Conservation (phyloP, 495 filamentous ascomycete genomes). For the Lineolata rhizophorae region DNA sequence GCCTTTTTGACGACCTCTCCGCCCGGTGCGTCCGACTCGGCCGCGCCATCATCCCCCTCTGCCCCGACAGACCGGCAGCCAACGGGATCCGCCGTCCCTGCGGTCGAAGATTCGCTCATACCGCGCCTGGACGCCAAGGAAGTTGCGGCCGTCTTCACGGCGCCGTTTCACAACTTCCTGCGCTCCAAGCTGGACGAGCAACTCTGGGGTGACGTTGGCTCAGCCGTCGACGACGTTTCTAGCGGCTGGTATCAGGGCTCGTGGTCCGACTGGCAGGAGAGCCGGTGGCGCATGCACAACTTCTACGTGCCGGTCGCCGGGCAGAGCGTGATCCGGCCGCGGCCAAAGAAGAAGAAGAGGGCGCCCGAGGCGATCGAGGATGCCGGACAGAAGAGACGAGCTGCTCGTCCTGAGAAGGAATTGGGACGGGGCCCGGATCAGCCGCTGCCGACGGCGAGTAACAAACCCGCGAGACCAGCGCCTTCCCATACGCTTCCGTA, state of each 20-base stretch:
- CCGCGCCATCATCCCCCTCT: constrained; percentile 1
- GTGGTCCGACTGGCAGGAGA: constrained; percentile 44
- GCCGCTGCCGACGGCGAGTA: not conserved
- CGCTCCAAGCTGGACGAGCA: constrained; percentile 1
- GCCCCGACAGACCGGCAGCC: constrained; percentile 2
- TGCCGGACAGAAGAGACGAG: not conserved
- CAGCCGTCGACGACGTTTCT: no score
- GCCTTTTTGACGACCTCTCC: constrained; percentile 33
- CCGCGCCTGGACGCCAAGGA: constrained; percentile 64
- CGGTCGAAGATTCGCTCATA: constrained; percentile 49
- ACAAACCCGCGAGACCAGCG: not conserved
- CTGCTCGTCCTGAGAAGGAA: no score
- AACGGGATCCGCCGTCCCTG: constrained; percentile 14
- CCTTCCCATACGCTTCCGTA: no score
- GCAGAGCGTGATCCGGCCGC: constrained; percentile 35
- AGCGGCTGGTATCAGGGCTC: constrained; percentile 29
- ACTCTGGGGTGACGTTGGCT: no score
- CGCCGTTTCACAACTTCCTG: constrained; percentile 57
- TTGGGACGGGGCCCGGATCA: not conserved
- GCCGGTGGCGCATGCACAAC: constrained; percentile 59
- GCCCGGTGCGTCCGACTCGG: no score
- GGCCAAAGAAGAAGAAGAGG: no score
- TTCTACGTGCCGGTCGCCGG: constrained; percentile 60
- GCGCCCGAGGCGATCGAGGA: not conserved
- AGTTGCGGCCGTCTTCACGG: constrained; percentile 79